Conservation (phyloP, 148 eudicot genomes). For the Polygonum aviculare region DNA sequence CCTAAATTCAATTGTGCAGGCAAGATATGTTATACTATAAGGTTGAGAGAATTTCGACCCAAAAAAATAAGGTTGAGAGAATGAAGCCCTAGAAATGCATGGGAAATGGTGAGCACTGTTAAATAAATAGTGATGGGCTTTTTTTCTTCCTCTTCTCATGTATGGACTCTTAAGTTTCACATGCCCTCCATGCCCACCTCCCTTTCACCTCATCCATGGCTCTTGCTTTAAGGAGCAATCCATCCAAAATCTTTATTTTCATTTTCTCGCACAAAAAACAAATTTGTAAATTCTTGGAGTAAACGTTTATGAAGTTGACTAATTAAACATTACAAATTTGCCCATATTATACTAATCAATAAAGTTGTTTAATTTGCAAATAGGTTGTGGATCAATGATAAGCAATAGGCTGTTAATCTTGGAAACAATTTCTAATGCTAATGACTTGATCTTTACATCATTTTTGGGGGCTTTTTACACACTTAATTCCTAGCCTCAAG, state of each 20-base stretch:
- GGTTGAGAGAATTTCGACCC: too few species aligned
- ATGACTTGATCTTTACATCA: not conserved
- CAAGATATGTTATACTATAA: too few species aligned
- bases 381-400: too few species aligned
- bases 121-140: not conserved
- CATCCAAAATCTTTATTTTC: not conserved
- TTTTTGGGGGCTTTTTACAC: not conserved
- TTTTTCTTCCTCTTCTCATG: not conserved
- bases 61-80: too few species aligned
- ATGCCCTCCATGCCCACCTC: slow-evolving; percentile 4
- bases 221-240: not conserved
- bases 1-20: too few species aligned
- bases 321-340: too few species aligned
- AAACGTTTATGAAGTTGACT: too few species aligned
- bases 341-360: too few species aligned
- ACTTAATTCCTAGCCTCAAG: not conserved
- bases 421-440: not conserved
- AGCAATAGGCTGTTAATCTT: not conserved
- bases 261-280: not conserved
- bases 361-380: too few species aligned
- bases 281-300: too few species aligned
- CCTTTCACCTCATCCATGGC: slow-evolving; percentile 2
- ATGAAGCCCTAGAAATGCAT: not conserved
- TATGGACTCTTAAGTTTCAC: not conserved
- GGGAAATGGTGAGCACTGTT: not conserved